Evolutionary conservation across 2,329 filamentous ascomycete genomes (phyloP), one percentile per base, ranked within the genome.

Genomic region (Beauveria varroae): DNA sequence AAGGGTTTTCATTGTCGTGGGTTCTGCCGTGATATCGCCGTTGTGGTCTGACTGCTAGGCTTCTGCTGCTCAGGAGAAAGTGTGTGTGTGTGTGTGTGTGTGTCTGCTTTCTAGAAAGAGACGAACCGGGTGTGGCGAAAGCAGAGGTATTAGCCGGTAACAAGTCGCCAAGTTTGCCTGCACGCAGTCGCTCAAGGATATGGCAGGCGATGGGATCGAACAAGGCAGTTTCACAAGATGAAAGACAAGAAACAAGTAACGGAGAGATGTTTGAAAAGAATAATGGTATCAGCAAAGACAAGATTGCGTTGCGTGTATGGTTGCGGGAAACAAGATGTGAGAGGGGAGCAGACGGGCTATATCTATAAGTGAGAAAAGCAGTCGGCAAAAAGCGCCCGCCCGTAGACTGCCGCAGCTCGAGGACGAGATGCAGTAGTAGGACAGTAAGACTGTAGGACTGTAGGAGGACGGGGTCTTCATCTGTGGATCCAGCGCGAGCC

Each of bases 281-380:
- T 3, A 47, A 30, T 5, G 40, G 26, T 41, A 41, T 18, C 40
- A 43, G 40, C 40, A 46, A 46, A 46, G 30, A 34, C 30, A 34
- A 34, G 30, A 34, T 14, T 34, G 10, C 10, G 30, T 34, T 34
- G 30, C 30, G 30, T 34, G 12, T 34, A 34, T 34, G 28, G 40
- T 43, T 43, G 16, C 40, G 40, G 40, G 16, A 52, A 22, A 37
- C 18, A 51, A 28, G 54, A 37, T 12, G 54, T 40, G 47, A 37
- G 30, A 9, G 30, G 30, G 30, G 30, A 34, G 10, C 10, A 52
- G 47, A 52, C 26, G 49, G 49, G 40, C 56, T 51, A n/a, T 40
- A 60, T 50, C 57, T 60, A 60, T 60, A 60, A 60, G 57, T 60
- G 47, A 50, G 49, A 52, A 41, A 44, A 12, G 10, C 14, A 44